phyloP scores from a whole-genome alignment of 148 eudicot species.

The Cornus controversa region DNA sequence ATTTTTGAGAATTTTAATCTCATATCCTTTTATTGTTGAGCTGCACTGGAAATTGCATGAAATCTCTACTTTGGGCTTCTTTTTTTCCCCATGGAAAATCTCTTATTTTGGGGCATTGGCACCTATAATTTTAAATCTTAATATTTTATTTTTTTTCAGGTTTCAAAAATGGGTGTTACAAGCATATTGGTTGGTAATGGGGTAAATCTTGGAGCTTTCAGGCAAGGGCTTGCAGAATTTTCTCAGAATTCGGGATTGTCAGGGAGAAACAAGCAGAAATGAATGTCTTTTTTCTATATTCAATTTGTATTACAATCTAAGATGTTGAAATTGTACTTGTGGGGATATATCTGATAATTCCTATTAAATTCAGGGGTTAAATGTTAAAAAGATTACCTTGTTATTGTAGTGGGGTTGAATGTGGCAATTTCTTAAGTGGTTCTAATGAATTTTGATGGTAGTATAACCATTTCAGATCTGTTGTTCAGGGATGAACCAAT shows the following conservation, averaged over 20 bases:
- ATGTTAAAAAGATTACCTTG: too few relatives aligned
- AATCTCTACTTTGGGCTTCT: background rate
- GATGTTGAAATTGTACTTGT: background rate
- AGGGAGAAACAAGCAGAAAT: constrained; percentile 34
- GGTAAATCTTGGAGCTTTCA: constrained; percentile 63
- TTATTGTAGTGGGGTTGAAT: too few relatives aligned
- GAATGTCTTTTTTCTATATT: background rate
- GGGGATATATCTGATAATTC: background rate
- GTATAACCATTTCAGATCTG: too few relatives aligned
- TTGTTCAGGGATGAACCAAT: too few relatives aligned
- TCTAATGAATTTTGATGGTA: too few relatives aligned
- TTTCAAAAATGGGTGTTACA: constrained; percentile 76
- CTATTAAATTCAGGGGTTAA: background rate
- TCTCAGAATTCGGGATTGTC: constrained; percentile 46
- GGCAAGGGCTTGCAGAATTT: constrained; percentile 61
- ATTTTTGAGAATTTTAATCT: background rate
- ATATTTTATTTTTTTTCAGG: constrained; percentile 22
- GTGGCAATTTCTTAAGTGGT: too few relatives aligned
- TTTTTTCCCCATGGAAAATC: too few relatives aligned
- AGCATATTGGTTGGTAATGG: constrained; percentile 70
- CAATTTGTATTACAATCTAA: background rate
- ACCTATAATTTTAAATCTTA: background rate
- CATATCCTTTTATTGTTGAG: background rate
- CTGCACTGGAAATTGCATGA: background rate
- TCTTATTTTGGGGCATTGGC: background rate